Percentiles rank a stretch among this genome's conserved stretches.
Conservation (phyloP, 495 filamentous ascomycete species). For the Penicillium coffeae region DNA sequence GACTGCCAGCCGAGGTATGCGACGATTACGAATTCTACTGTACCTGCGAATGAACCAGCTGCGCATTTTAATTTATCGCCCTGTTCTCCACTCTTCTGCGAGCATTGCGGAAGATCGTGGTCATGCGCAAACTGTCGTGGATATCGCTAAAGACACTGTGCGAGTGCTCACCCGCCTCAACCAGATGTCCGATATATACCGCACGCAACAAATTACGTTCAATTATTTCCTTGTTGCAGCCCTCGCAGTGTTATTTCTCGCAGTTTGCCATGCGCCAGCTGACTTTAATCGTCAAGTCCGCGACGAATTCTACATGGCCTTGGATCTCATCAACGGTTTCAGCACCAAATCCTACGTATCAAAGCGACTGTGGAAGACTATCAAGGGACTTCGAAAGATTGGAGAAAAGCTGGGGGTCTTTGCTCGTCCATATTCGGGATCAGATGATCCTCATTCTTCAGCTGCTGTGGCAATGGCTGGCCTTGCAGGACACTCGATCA, state of each 20-base stretch:
- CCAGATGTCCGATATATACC: constrained; percentile 76
- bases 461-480: constrained; percentile 74
- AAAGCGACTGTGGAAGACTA: constrained; percentile 77
- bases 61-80: constrained; percentile 77
- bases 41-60: constrained; percentile 77
- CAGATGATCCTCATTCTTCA: constrained; percentile 56
- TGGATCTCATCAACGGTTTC: constrained; percentile 77
- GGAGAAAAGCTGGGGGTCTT: constrained; percentile 75
- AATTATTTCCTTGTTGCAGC: constrained; percentile 84
- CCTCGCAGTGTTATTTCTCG: constrained; percentile 77
- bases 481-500: constrained; percentile 64
- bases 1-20: constrained; percentile 42
- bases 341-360: constrained; percentile 74
- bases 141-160: constrained; percentile 77
- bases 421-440: constrained; percentile 37
- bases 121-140: constrained; percentile 67
- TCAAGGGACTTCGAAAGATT: constrained; percentile 73
- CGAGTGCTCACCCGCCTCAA: constrained; percentile 70
- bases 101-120: constrained; percentile 69
- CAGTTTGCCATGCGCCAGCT: constrained; percentile 74
- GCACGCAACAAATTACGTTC: constrained; percentile 74
- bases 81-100: constrained; percentile 70
- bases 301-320: constrained; percentile 83
- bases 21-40: constrained; percentile 51
- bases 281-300: constrained; percentile 70